phyloP scores from a whole-genome alignment of 139 green algal genomes.

The Chlorella sp. region DNA sequence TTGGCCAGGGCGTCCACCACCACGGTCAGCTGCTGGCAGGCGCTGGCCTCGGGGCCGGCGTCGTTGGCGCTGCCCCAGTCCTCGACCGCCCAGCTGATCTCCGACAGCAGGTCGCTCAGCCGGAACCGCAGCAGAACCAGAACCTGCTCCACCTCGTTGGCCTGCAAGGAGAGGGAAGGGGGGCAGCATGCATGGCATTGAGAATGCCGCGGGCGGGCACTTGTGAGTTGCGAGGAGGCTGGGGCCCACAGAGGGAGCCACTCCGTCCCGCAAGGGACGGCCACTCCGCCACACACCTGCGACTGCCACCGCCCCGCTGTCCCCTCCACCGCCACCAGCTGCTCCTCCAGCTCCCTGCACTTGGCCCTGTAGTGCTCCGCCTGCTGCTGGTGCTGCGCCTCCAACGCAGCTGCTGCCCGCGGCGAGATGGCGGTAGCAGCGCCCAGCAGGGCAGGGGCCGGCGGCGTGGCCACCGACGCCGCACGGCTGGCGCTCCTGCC shows the following conservation, averaged over 20 bases:
- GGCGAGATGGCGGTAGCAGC: no score
- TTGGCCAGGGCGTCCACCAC: conserved; percentile 18
- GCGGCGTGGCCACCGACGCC: background rate
- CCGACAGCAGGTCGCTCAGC: conserved; percentile 19
- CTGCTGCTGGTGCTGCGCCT: conserved; percentile 6
- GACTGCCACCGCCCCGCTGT: conserved; percentile 11
- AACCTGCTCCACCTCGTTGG: conserved; percentile 13
- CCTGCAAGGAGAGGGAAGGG: no score
- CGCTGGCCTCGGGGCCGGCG: background rate
- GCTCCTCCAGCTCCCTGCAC: background rate
- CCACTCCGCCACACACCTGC: no score
- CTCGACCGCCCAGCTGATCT: conserved; percentile 27
- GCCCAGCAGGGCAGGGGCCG: no score
- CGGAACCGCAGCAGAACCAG: conserved; percentile 19
- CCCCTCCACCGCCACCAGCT: conserved; percentile 9
- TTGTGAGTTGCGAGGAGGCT: no score
- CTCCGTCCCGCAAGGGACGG: no score
- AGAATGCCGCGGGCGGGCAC: no score
- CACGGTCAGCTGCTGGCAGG: conserved; percentile 6
- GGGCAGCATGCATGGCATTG: no score
- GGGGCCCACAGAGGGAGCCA: no score
- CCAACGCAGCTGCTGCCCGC: background rate
- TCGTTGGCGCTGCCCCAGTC: conserved; percentile 2
- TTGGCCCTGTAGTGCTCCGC: conserved; percentile 15
- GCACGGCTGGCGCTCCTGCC: background rate